Base-by-base conservation (phyloP, 2,329 filamentous ascomycete species). In the Cytospora schulzeri region DNA sequence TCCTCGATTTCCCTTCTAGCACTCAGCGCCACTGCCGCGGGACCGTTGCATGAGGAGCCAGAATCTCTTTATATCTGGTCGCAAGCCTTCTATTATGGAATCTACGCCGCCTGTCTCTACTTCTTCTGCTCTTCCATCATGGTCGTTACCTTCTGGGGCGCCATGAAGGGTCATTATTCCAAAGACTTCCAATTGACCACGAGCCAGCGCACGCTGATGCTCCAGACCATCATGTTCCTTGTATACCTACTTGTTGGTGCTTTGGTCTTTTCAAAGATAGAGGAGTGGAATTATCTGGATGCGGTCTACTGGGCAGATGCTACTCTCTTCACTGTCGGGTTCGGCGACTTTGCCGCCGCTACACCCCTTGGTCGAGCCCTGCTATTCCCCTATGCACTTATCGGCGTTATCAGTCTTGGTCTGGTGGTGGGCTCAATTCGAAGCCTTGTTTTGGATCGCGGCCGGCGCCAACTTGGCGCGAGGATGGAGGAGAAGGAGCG, bases 211-310 rank as follows among this genome's bases (percentile, higher is more conserved):
- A 97, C 92, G 0, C 79, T 97, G 26, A 97, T 97, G 81, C 78
- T 97, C 31, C 93, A 97, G 76, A 96, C 92, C 1, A 96, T 96
- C 76, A 80, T 91, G 62, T 91, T 96, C 72, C 88, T 96, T 59
- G 77, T 91, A 56, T 97, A 95, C 80, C 79, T 97, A 0, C 87
- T 91, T 0, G 76, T 92, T 2, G 93, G 93, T 0, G 92, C 89
- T 0, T 84, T 88, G 0, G 78, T 96, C 0, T 97, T 95, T 72
- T 86, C 87, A 7, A 80, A 79, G 1, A 83, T 95, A 3, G 89
- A 96, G 67, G 83, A 77, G 4, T 95, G 93, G 88, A 79, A 81
- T 24, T 97, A 90, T 71, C 85, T 91, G 1, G 91, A 97, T 70
- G 86, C 87, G 3, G 79, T 93, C 1, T 93, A 93, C 73, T 93